Evolutionary conservation across 2,329 filamentous ascomycete species (phyloP).

Genomic region (Ascosphaera aggregata): DNA sequence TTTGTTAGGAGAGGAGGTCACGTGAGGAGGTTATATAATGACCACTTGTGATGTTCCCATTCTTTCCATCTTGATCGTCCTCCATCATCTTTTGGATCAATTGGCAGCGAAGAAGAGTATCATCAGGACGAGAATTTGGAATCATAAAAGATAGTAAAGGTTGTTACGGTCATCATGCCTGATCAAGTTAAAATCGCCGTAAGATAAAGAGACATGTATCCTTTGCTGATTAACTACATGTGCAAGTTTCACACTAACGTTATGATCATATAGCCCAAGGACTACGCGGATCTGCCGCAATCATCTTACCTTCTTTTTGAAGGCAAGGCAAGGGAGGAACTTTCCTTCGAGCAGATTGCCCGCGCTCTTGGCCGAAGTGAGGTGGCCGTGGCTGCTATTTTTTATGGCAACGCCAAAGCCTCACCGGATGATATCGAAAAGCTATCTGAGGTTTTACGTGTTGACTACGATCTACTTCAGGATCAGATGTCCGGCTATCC

Average conservation of each 20-base stretch:
- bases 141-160: neutral
- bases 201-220: neutral
- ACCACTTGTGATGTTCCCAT: too few species aligned
- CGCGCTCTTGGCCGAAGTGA: constrained; percentile 52
- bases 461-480: constrained; percentile 33
- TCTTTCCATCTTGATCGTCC: too few species aligned
- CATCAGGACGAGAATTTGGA: neutral
- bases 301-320: constrained; percentile 54
- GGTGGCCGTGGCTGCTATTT: constrained; percentile 66
- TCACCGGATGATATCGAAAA: constrained; percentile 44
- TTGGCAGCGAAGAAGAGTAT: neutral
- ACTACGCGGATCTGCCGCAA: constrained; percentile 43
- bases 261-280: constrained; percentile 29
- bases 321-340: constrained; percentile 50
- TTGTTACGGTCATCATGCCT: neutral
- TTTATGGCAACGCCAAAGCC: constrained; percentile 69
- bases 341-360: constrained; percentile 62
- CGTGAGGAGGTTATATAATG: too few species aligned
- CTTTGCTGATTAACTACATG: neutral
- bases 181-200: neutral
- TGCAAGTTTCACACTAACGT: neutral
- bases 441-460: constrained; percentile 40
- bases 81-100: too few species aligned
- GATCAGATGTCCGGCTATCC: constrained; percentile 49
- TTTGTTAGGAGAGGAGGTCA: too few species aligned